Evolutionary conservation across 163 green algal genomes (phyloP), one percentile per base, ranked within the genome.

Genomic region (Scenedesmus sp.): DNA sequence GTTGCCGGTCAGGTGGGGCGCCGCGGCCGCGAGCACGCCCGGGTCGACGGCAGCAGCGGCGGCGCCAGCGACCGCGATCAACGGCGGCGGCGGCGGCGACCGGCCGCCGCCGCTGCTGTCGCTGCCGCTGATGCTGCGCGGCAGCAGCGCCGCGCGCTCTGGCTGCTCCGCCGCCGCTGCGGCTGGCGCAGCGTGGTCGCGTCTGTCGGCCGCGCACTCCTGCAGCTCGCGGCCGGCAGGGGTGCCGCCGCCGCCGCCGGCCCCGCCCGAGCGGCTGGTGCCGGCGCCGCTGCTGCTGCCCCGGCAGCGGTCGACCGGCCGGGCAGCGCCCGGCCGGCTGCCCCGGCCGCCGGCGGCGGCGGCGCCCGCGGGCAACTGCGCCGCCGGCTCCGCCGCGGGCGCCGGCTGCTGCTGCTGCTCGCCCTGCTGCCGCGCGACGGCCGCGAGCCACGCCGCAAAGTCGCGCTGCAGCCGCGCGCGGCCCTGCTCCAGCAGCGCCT

Each of bases 401-500:
- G 48, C 14, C 50, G 26, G 63, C 29, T 58, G 51, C 28, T 51
- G 20, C 18, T 50, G 36, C 58, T 75, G 63, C 44, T 85, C 58
- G 70, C 84, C 76, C 65, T 86, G 77, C 84, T 93, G 86, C n/a
- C 84, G 80, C 33, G 77, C 48, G 83, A 90, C 91, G 20, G 92
- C 54, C 7, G 36, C 75, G 58, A 94, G 81, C 91, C 91, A 96
- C 56, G 89, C 81, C 85, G 94, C 88, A 70, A 96, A 96, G 81
- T 95, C 91, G 0, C 83, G 65, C 82, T 92, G 83, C 77, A 97
- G 83, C 29, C 84, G 84, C 2, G 50, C 64, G 2, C 91, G 75
- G 70, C 77, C 91, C 31, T 94, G 88, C 70, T 97, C 88, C 69
- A 97, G 83, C 69, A 96, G 75, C 77, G 87, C 78, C 77, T 96